Base-by-base conservation (phyloP, 768 basidiomycete species). In the Hericium alpestre region DNA sequence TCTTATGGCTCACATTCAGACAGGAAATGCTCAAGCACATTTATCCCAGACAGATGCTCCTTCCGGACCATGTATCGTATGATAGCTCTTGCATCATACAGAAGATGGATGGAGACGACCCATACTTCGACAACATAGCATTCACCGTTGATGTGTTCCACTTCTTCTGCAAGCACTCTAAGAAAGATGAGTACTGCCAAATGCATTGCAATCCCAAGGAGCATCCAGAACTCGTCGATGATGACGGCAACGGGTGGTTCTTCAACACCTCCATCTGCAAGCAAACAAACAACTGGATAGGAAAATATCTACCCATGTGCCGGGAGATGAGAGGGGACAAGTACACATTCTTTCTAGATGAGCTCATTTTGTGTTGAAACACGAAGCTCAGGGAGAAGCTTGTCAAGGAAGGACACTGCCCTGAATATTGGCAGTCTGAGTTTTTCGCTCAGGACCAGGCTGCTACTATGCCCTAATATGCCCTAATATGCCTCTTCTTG, bases 241-340 rank as follows among this genome's bases (percentile, higher is more conserved):
- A 57, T 15, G 54, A 59, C 8, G 63, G 62, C 1, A 57, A 55
- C 11, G 27, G 27, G 27, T 70, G 70, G 69, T 23, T 27, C 5
- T 73, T 73, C 66, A 72, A 72, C 57, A 67, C 70, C 1, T 73
- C 72, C 3, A 60, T 59, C 10, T 68, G 67, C 12, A 70, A 73
- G 54, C 67, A 71, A 54, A 63, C 65, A 0, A 73, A 73, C 57
- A 65, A 60, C 20, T 73, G 72, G 72, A 58, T 72, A 18, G 68
- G 65, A 3, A 66, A 66, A 1, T 72, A 65, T 56, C 64, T 65
- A 27, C 53, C 69, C 0, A 70, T 72, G 32, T 58, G 66, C 3
- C 56, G 65, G 6, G 67, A 69, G 56, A 69, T 71, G 70, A 7
- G 23, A 5, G 53, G 23, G 0, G 50, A 56, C 16, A 37, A 46